These are phyloP conservation scores for Dimocarpus longan DNA, from an alignment of 345 rosid species.

Conservation along the genomic window DNA sequence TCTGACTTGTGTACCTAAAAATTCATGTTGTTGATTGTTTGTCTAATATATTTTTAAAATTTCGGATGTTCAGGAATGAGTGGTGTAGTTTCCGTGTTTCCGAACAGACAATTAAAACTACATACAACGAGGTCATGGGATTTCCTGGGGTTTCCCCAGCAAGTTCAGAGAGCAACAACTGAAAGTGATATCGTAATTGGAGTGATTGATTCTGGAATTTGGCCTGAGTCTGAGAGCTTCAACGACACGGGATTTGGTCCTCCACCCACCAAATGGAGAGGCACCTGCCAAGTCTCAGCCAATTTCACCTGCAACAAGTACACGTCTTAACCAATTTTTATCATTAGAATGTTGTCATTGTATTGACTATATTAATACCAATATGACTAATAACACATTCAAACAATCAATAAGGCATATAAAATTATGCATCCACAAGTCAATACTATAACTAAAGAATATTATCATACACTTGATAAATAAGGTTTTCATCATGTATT, in stretches of 20 bases:
- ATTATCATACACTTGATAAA: neutral
- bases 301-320: conserved; percentile 32
- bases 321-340: neutral
- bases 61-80: conserved; percentile 8
- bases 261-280: conserved; percentile 35
- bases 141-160: conserved; percentile 21
- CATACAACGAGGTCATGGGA: conserved; percentile 37
- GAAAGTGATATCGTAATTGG: conserved; percentile 22
- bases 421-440: too few species aligned
- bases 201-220: conserved; percentile 21
- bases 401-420: too few species aligned
- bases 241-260: conserved; percentile 28
- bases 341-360: too few species aligned
- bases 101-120: conserved; percentile 16
- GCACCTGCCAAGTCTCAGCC: conserved; percentile 23
- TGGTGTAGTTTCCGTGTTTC: conserved; percentile 33
- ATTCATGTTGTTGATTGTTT: neutral
- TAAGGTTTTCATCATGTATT: too few species aligned
- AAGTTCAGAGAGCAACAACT: neutral
- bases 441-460: too few species aligned
- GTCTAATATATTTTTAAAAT: neutral
- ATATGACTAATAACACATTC: too few species aligned
- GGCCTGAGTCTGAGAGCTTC: conserved; percentile 37
- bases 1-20: neutral
- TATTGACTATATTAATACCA: too few species aligned